These are phyloP conservation scores for Chaetothyriales sp. DNA, from an alignment of 2,329 filamentous ascomycete species.

Conservation along the genomic window DNA sequence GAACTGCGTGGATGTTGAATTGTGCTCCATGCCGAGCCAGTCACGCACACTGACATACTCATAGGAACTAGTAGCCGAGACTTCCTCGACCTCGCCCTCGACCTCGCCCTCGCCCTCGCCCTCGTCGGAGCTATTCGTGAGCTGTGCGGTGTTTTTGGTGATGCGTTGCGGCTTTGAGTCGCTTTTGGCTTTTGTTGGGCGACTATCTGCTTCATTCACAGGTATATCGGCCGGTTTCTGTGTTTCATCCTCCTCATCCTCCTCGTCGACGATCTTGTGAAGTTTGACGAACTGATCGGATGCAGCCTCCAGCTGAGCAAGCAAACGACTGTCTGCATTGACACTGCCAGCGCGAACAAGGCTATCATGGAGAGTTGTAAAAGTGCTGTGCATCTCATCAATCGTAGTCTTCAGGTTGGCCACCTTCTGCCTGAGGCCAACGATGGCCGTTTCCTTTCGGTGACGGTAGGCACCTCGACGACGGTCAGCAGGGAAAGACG, in stretches of 20 bases:
- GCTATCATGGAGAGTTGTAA: slow-evolving; percentile 51
- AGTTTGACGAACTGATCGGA: slow-evolving; percentile 10
- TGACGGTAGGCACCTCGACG: slow-evolving; percentile 54
- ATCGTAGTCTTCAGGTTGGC: slow-evolving; percentile 53
- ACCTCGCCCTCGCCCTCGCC: slow-evolving; percentile 4
- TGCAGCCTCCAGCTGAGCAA: slow-evolving; percentile 9
- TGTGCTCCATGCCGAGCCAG: slow-evolving; percentile 6
- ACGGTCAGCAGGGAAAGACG: not conserved
- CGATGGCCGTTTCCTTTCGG: slow-evolving; percentile 70
- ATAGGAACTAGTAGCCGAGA: not conserved
- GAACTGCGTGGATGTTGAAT: slow-evolving; percentile 8
- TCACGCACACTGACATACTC: slow-evolving; percentile 1
- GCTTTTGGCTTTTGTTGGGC: not conserved
- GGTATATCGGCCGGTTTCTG: not conserved
- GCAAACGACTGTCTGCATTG: slow-evolving; percentile 7
- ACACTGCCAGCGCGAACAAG: slow-evolving; percentile 26
- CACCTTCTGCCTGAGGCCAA: slow-evolving; percentile 55
- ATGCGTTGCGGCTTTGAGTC: not conserved
- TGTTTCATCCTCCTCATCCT: slow-evolving; percentile 13
- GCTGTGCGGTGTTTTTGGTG: slow-evolving; percentile 1
- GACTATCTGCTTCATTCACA: not conserved
- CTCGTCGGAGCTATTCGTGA: slow-evolving; percentile 3
- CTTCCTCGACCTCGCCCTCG: slow-evolving; percentile 2
- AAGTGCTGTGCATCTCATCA: slow-evolving; percentile 57
- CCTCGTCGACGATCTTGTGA: slow-evolving; percentile 7